Evolutionary conservation across 2,329 filamentous ascomycete species (phyloP).

Genomic region (Colletotrichum horii): DNA sequence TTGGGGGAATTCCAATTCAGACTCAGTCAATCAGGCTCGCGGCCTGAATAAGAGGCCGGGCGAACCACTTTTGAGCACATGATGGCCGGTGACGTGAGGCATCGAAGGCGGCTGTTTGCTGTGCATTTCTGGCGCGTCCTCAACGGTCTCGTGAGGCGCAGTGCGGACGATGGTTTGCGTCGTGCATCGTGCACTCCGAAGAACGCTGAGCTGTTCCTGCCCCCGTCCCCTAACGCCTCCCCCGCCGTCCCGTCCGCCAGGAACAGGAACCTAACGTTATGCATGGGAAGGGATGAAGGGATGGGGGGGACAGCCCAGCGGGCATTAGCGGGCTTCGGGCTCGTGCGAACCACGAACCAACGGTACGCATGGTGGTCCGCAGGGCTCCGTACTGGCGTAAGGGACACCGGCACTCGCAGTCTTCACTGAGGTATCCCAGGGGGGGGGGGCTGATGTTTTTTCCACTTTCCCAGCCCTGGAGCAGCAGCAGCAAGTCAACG

Average conservation of each 20-base stretch:
- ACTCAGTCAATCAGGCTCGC: not conserved
- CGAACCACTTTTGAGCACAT: constrained; percentile 15
- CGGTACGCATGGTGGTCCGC: not conserved
- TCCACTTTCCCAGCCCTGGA: not conserved
- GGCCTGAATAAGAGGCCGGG: not conserved
- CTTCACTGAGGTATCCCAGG: not conserved
- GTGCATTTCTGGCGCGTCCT: not conserved
- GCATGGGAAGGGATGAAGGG: not conserved
- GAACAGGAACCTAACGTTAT: not conserved
- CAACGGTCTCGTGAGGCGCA: constrained; percentile 2
- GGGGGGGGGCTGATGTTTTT: not conserved
- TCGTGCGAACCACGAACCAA: constrained; percentile 7
- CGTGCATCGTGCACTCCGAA: constrained; percentile 6
- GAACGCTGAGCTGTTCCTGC: not conserved
- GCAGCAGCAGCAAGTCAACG: not conserved
- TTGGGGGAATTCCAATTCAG: not conserved
- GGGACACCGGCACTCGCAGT: not conserved
- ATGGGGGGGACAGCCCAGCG: not conserved
- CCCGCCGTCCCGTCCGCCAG: not conserved
- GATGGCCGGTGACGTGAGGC: constrained; percentile 7
- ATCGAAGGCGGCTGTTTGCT: constrained; percentile 2
- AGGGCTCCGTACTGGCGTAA: not conserved
- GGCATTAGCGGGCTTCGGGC: not conserved
- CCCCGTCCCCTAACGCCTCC: not conserved
- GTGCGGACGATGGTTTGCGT: constrained; percentile 3